Evolutionary conservation across 1,284 basidiomycete species (phyloP), one percentile per base, ranked within the genome.

Genomic region (Cryptococcus deneoformans): DNA sequence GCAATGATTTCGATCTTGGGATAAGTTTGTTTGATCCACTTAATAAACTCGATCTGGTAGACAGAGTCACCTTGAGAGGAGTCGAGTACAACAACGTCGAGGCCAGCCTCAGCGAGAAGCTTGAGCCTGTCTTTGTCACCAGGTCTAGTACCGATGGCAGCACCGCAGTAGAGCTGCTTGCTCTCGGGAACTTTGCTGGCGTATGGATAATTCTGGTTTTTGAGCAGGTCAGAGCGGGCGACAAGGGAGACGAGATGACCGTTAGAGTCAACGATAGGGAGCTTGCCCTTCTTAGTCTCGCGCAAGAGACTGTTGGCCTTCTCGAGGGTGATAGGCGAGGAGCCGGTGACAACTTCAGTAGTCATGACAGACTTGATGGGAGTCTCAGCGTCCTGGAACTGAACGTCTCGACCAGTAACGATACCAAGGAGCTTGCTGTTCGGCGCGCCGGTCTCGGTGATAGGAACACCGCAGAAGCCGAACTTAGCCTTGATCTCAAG

Each of bases 141-240:
- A 0, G 87, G 89, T 34, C 95, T 88, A 0, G 96, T 99, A 53
- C 95, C 96, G 64, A 99, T 85, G 3, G 96, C 90, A n/a, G 95
- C 95, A 24, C 94, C 95, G 53, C 93, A 93, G 73, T 95, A 94
- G 11, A 99, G 86, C 81, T 99, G 95, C 81, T 99, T 99, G 75
- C 83, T 92, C 63, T 88, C 84, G 1, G 91, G 90, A 56, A 87
- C 85, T 81, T 99, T 99, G 68, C 89, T 92, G 0, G 95, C 93
- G 52, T 97, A 85, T 2, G 95, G 96, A 80, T 89, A 99, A 63
- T 91, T 94, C 76, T 97, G 92, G 80, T 97, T 98, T 80, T 99
- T 99, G 74, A 99, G 86, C 60, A 99, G 82, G 79, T 99, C 95
- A 43, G 94, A 97, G 58, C 95, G 92, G 5, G 93, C 91, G 57